Base-by-base conservation (phyloP, 2,329 filamentous ascomycete species). In the Exophiala bonariae region DNA sequence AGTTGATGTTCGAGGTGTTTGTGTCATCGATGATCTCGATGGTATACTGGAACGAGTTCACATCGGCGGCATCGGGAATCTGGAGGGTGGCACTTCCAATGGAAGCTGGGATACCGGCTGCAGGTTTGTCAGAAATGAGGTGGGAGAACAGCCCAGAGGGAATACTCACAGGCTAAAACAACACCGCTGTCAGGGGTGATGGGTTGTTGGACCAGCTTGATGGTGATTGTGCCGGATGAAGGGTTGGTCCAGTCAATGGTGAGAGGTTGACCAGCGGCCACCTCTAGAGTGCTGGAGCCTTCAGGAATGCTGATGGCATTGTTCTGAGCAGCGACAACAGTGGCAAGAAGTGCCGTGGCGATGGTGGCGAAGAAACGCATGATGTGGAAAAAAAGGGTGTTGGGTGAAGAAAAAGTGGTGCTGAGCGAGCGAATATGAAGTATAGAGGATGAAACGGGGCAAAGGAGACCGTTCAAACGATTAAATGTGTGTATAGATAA, bases 11-110 rank as follows among this genome's bases (percentile, higher is more conserved):
- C 39, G 42, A 49, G 7, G 66, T 39, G 63, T 79, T 58, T 5
- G 55, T 54, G 56, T 77, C 76, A 55, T 68, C 64, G 59, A 77
- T 64, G 59, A 81, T 81, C 60, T 78, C 67, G 52, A 81, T 64
- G 47, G 75, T 74, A 69, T 79, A 80, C 61, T 74, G 68, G 45
- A 42, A 43, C 31, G 63, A 63, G 55, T 72, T 68, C 41, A 68
- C 65, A 36, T 66, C 65, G 46, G 74, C 62, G 47, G 64, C 57
- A 39, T 61, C 46, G 17, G 72, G 67, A 4, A 75, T 68, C 26
- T 62, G 64, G 70, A 77, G 79, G 47, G 69, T 72, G 66, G 68
- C 79, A 51, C 62, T 68, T 47, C 76, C 76, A 37, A 61, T 65
- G 65, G 80, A 80, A 19, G 58, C 56, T 50, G 61, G 52, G 54